These are phyloP conservation scores for Leccinum subfulvum DNA, from an alignment of 1,284 basidiomycete genomes.

Conservation along the genomic window DNA sequence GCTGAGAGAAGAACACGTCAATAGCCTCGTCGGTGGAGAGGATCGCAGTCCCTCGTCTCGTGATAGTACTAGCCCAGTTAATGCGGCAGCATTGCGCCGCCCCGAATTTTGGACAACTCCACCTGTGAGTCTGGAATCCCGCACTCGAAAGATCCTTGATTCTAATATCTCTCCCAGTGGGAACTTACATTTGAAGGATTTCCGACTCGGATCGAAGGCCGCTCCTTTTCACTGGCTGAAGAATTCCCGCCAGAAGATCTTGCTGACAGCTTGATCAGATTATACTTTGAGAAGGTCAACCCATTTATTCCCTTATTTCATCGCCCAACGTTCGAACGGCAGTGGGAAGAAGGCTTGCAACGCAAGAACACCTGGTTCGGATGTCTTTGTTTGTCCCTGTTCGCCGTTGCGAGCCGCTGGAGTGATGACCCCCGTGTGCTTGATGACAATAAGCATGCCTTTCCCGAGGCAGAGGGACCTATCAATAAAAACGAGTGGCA, in stretches of 20 bases:
- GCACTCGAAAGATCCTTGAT: constrained; percentile 1
- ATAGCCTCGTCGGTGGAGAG: constrained; percentile 23
- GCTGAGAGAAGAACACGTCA: constrained; percentile 49
- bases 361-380: constrained; percentile 57
- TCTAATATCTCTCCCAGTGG: constrained; percentile 44
- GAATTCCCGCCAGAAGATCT: constrained; percentile 61
- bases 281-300: constrained; percentile 67
- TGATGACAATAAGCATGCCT: constrained; percentile 33
- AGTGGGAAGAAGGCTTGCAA: constrained; percentile 56
- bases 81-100: constrained; percentile 28
- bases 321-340: constrained; percentile 61
- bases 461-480: constrained; percentile 20
- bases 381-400: constrained; percentile 56
- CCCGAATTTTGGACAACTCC: constrained; percentile 39
- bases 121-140: constrained; percentile 27
- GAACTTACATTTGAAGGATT: constrained; percentile 55
- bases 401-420: constrained; percentile 73
- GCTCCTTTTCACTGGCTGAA: constrained; percentile 40
- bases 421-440: constrained; percentile 65
- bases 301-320: constrained; percentile 64
- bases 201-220: constrained; percentile 35
- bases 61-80: constrained; percentile 24
- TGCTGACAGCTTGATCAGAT: constrained; percentile 52
- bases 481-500: constrained; percentile 41
- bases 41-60: constrained; percentile 16